A percentile compares a stretch with the other conserved stretches of the same genome.
Conservation (phyloP, 768 basidiomycete species). For the Boletus bicolor region DNA sequence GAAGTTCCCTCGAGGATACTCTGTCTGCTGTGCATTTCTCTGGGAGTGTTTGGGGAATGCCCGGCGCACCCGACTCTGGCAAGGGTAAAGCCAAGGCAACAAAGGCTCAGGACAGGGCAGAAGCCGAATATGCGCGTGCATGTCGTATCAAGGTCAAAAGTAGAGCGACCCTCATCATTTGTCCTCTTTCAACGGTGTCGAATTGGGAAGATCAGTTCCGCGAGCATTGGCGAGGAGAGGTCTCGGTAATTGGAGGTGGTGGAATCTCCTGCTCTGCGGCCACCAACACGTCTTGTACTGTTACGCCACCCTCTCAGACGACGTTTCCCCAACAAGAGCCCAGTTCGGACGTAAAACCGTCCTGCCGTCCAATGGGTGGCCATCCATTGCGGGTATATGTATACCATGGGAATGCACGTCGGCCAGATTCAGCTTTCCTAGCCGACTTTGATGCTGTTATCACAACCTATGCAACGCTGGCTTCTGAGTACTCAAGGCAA, state of each 20-base stretch:
- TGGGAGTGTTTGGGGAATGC: constrained; percentile 86
- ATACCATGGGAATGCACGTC: constrained; percentile 90
- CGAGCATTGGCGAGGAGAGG: constrained; percentile 93
- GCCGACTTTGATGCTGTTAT: constrained; percentile 96
- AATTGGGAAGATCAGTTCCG: constrained; percentile 99
- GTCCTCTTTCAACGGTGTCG: constrained; percentile 92
- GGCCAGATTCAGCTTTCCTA: constrained; percentile 81
- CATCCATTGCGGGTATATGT: constrained; percentile 80
- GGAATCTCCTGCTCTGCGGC: constrained; percentile 34
- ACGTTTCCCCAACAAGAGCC: constrained; percentile 29
- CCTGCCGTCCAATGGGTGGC: constrained; percentile 42
- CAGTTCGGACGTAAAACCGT: constrained; percentile 24
- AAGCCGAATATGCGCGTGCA: constrained; percentile 64
- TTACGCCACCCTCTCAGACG: constrained; percentile 37
- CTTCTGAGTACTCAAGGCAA: constrained; percentile 93
- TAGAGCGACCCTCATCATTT: constrained; percentile 92
- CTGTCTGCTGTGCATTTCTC: constrained; percentile 60
- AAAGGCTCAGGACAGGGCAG: constrained; percentile 65
- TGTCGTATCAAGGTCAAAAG: constrained; percentile 79
- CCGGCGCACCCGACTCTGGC: constrained; percentile 39
- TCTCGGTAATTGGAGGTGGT: constrained; percentile 79
- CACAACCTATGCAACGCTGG: constrained; percentile 94
- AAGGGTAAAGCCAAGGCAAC: constrained; percentile 68
- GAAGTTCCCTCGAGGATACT: constrained; percentile 26
- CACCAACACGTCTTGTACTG: constrained; percentile 34